phyloP scores from a whole-genome alignment of 1,139 yeast genomes.

The Candida albicans region DNA sequence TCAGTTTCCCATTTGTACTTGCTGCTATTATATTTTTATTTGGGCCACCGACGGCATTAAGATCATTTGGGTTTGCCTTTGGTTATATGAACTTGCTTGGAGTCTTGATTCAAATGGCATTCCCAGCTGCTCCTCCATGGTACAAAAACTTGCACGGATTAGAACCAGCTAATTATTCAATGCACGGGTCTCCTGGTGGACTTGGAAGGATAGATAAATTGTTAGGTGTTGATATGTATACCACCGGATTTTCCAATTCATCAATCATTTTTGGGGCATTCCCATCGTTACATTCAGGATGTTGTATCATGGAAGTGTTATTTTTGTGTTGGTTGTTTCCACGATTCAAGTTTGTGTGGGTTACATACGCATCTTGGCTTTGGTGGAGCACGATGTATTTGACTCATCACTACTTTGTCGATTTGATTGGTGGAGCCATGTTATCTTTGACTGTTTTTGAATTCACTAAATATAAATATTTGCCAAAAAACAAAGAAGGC shows the following conservation, averaged over 20 bases:
- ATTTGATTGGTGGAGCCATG: conserved; percentile 86
- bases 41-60: conserved; percentile 88
- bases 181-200: conserved; percentile 97
- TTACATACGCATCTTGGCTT: conserved; percentile 80
- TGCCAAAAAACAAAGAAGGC: conserved; percentile 66
- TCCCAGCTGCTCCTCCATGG: conserved; percentile 99
- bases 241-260: conserved; percentile 82
- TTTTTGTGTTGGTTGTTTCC: conserved; percentile 86
- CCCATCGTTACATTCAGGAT: conserved; percentile 93
- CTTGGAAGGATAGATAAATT: conserved; percentile 82
- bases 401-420: conserved; percentile 93
- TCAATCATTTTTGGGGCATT: conserved; percentile 96
- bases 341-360: conserved; percentile 57
- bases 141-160: conserved; percentile 83
- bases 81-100: conserved; percentile 96
- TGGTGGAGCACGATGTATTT: conserved; percentile 99
- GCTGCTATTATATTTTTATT: conserved; percentile 78
- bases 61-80: conserved; percentile 90
- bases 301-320: conserved; percentile 89
- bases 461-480: conserved; percentile 67
- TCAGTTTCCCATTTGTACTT: conserved; percentile 84
- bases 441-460: conserved; percentile 71
- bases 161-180: conserved; percentile 85
- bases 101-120: conserved; percentile 72
- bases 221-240: conserved; percentile 80